Percentiles rank a stretch among this genome's conserved stretches.
Evolutionary conservation across 2,329 filamentous ascomycete genomes (phyloP).

Genomic region (Colletotrichum euphorbiae): DNA sequence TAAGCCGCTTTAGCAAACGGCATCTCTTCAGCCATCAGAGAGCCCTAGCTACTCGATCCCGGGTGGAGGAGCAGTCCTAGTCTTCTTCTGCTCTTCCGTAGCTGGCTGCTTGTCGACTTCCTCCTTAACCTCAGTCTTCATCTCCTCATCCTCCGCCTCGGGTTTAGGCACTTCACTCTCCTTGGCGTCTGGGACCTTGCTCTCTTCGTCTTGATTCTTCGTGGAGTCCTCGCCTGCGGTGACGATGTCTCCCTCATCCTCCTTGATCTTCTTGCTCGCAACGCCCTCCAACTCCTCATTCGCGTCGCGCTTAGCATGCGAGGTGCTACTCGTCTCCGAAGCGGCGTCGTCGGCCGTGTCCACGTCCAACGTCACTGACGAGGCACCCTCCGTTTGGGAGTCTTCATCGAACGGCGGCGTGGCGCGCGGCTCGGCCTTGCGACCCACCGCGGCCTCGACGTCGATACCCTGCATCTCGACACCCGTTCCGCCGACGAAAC

Average conservation of each 20-base stretch:
- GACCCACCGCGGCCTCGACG: conserved; percentile 70
- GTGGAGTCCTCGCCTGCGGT: conserved; percentile 28
- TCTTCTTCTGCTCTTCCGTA: neutral
- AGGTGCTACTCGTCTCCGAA: conserved; percentile 49
- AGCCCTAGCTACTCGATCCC: neutral
- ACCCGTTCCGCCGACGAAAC: conserved; percentile 53
- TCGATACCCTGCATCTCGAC: conserved; percentile 68
- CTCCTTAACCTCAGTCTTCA: neutral
- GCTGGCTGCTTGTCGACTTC: neutral
- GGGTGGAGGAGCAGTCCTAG: conserved; percentile 2
- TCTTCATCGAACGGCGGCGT: conserved; percentile 45
- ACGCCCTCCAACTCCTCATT: conserved; percentile 57
- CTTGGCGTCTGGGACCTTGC: conserved; percentile 21
- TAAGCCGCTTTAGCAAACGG: neutral
- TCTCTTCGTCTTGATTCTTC: conserved; percentile 38
- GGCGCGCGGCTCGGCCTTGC: conserved; percentile 53
- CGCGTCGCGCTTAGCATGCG: conserved; percentile 67
- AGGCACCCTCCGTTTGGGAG: conserved; percentile 35
- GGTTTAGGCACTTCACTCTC: neutral
- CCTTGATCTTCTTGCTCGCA: conserved; percentile 62
- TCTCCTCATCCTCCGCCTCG: conserved; percentile 29
- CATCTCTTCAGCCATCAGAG: neutral
- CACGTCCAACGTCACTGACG: conserved; percentile 30
- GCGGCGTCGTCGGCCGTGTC: conserved; percentile 45
- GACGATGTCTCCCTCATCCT: conserved; percentile 47